phyloP scores from a whole-genome alignment of 257 asterid genomes.

The Lavandula angustifolia region DNA sequence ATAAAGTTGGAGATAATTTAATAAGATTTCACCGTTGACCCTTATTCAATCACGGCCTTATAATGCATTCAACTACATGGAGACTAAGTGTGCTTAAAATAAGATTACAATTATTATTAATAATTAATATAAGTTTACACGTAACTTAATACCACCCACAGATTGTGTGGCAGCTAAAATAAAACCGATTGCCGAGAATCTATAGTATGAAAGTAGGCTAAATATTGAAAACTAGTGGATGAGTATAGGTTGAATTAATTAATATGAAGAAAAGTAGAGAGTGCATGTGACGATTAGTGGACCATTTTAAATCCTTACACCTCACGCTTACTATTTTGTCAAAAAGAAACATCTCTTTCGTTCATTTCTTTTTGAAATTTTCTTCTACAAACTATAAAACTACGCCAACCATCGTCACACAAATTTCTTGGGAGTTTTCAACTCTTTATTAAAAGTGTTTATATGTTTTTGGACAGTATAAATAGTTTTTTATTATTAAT shows the following conservation, averaged over 20 bases:
- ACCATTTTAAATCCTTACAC: constrained; percentile 24
- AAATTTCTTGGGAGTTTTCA: not conserved
- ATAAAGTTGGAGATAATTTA: too few relatives aligned
- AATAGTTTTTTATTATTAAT: too few relatives aligned
- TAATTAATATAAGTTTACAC: too few relatives aligned
- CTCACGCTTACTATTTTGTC: constrained; percentile 35
- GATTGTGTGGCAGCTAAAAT: not conserved
- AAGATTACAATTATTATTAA: too few relatives aligned
- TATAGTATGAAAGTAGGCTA: not conserved
- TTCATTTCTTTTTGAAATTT: constrained; percentile 10
- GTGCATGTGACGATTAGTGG: constrained; percentile 38
- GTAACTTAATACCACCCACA: too few relatives aligned
- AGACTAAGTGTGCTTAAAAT: too few relatives aligned
- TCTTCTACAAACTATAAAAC: not conserved
- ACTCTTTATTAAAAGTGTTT: not conserved
- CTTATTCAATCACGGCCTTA: too few relatives aligned
- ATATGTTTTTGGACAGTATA: too few relatives aligned
- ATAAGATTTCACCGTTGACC: too few relatives aligned
- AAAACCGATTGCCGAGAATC: not conserved
- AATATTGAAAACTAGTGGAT: constrained; percentile 24
- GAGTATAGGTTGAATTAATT: not conserved
- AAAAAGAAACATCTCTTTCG: constrained; percentile 32
- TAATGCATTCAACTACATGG: too few relatives aligned
- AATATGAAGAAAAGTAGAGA: not conserved
- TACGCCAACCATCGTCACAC: not conserved